Evolutionary conservation across 176 grass and related monocot genomes (phyloP), one percentile per base, ranked within the genome.

Genomic region (Carex littledalei): DNA sequence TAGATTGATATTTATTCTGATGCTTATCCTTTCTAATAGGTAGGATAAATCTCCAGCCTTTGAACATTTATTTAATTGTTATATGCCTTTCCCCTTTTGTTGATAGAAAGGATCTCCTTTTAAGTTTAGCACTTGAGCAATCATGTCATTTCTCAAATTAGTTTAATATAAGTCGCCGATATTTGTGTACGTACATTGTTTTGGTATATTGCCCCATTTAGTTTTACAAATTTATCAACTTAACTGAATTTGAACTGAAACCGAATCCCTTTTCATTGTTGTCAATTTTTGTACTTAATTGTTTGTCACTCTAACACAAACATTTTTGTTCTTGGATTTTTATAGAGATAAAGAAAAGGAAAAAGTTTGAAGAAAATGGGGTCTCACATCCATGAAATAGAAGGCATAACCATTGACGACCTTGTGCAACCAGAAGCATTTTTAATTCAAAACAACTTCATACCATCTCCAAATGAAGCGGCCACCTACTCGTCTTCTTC

Each of bases 361-460:
- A 61, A 20, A 29, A 8, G 21, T 6, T 49, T 50, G 47, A 50
- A 11, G 15, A 67, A 50, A 83, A 83, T 83, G 81, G 81, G 57
- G 34, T 81, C 79, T 57, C 50, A 81, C 18, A 39, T 81, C 79
- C 54, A 81, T 62, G 57, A 83, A 49, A 22, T 49, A 49, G 18
- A 52, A 24, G 63, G 81, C 6, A 1, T 83, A 29, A 54, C 81
- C 6, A 8, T 83, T 4, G 81, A 83, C 1, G 81, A 83, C 2
- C 61, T 83, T 52, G 21, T 69, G 41, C 61, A 83, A 52, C 64
- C 58, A 2, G 62, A 83, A 18, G 3, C 39, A 1, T 52, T 66
- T 41, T 20, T 63, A 83, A 67, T 24, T 67, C 53, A 17, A 58
- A 65, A 83, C 37, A 21, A 43, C 34, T 64, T 81, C 34, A 22